Conservation (phyloP, 768 basidiomycete genomes). For the Mycena pura region DNA sequence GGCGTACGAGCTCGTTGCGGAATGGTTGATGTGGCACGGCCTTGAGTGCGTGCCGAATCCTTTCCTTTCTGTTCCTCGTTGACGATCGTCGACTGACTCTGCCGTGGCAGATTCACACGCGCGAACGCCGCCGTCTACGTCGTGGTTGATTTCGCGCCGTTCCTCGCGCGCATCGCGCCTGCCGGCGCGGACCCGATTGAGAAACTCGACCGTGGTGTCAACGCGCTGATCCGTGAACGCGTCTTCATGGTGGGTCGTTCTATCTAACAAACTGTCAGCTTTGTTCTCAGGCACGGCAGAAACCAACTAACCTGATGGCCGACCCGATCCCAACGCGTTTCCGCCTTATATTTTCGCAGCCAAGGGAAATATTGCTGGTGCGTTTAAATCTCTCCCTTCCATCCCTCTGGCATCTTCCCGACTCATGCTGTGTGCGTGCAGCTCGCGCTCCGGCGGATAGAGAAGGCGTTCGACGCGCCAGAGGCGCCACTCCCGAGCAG, state of each 20-base stretch:
- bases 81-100: neutral
- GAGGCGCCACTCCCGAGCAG: slow-evolving; percentile 5
- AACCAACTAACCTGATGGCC: slow-evolving; percentile 22
- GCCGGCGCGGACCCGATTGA: neutral
- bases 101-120: slow-evolving; percentile 11
- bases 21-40: slow-evolving; percentile 32
- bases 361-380: slow-evolving; percentile 12
- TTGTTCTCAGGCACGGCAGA: neutral
- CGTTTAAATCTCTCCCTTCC: no score
- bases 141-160: slow-evolving; percentile 22
- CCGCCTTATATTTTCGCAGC: slow-evolving; percentile 16
- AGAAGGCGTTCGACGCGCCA: slow-evolving; percentile 12
- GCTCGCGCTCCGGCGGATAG: slow-evolving; percentile 16
- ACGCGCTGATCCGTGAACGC: slow-evolving; percentile 15
- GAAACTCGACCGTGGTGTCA: slow-evolving; percentile 16
- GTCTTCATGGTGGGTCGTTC: slow-evolving; percentile 13
- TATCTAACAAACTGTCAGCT: no score
- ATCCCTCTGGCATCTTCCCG: neutral
- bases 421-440: neutral
- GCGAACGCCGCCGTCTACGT: slow-evolving; percentile 22
- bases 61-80: neutral
- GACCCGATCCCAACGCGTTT: slow-evolving; percentile 24
- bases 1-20: slow-evolving; percentile 32
- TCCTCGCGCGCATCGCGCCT: slow-evolving; percentile 16
- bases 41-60: slow-evolving; percentile 12